Base-by-base conservation (phyloP, 1,139 yeast genomes). In the Torulaspora pretoriensis region DNA sequence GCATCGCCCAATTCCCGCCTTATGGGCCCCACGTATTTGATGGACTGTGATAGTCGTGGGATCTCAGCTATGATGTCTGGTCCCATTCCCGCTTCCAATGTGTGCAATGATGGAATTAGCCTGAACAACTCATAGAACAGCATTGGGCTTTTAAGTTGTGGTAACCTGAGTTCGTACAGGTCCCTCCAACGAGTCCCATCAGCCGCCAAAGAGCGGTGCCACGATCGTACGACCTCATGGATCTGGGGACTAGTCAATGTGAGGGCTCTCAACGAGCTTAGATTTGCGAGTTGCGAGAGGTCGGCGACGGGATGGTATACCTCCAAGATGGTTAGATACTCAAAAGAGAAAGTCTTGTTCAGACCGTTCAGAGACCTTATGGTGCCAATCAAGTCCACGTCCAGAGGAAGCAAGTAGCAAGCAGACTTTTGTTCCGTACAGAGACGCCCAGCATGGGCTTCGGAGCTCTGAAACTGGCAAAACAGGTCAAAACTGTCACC, bases 151-250 rank as follows among this genome's bases (percentile, higher is more conserved):
- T 28, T 36, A 12, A 52, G 37, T 23, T 46, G 43, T 2, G 50
- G 47, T 16, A 53, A 3, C 10, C 36, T 35, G 8, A 53, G 24
- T n/a, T 24, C 34, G 9, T 12, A 19, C 24, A 32, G 16, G 8
- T 32, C 19, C 26, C 26, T 17, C 57, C 57, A 54, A n/a, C 37
- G 37, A 6, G 35, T 35, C 3, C 25, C 3, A 23, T 43, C 36
- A 10, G 34, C 33, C 19, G 23, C 26, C 12, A 53, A 24, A 22
- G 48, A 40, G 14, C 46, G 45, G 8, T 33, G 41, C 55, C 56
- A 53, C 19, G 36, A 28, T 6, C 38, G 31, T 14, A 35, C 33
- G n/a, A 46, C 19, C 29, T 40, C 34, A 10, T 31, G 27, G 8
- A n/a, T 30, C 17, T 23, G 33, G 16, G 26, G 24, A 10, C 19